Evolutionary conservation across 805 yeast genomes (phyloP), one percentile per base, ranked within the genome.

Genomic region (Candida anglica): DNA sequence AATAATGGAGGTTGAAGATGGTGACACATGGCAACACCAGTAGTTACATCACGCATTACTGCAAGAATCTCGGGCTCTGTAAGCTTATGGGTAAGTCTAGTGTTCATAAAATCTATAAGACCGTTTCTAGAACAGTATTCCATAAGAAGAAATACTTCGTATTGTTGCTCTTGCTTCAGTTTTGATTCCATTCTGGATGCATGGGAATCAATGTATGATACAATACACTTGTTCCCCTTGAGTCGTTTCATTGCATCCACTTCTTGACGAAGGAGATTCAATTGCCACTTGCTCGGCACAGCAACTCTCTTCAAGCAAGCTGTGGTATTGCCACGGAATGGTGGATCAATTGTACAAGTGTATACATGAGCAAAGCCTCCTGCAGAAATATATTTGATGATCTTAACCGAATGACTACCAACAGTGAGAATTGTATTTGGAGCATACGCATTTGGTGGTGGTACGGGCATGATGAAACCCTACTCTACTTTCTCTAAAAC

Each of bases 301-400:
- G 81, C 81, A n/a, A 93, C 98, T 42, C 98, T 73, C 59, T 93
- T 93, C 49, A 93, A 68, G 55, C 98, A 93, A 4, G 91, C 96
- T 9, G 70, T 57, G 36, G 58, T 59, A 32, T 69, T 57, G 14
- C 76, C 77, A 11, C 72, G 66, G 43, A 68, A 65, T 40, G 76
- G 75, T 3, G 75, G 66, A 18, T 73, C 68, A 14, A 84, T 77
- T 30, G 72, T 72, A 40, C 88, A 91, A 13, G 83, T 75, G 57
- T 93, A 93, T 4, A 93, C 96, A 55, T 86, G 95, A 8, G 98
- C 98, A 69, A 86, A 93, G 10, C 98, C 98, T 30, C 93, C 98
- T 50, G 82, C 82, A 5, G 95, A 82, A 27, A 89, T 63, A 62
- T 85, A 89, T 44, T 79, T 72, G 42, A 72, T 69, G 47, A 88